These are phyloP conservation scores for Elaeagnus macrophylla DNA, from an alignment of 306 rosid genomes.

Conservation along the genomic window DNA sequence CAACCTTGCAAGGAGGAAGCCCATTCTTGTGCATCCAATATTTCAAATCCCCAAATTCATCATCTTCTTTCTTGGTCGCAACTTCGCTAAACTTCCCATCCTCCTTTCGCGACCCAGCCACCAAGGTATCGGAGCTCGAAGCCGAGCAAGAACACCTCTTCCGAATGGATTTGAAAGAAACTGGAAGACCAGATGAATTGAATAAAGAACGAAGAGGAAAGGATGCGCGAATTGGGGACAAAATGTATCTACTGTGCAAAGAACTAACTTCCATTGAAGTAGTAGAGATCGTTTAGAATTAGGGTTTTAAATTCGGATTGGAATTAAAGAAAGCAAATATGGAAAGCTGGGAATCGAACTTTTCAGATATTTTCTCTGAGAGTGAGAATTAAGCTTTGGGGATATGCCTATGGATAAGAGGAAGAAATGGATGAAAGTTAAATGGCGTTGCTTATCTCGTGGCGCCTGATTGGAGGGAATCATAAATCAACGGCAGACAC, in stretches of 20 bases:
- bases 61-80: conserved; percentile 35
- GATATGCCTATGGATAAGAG: no score
- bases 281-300: conserved; percentile 1
- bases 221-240: conserved; percentile 30
- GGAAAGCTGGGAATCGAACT: not conserved
- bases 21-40: conserved; percentile 88
- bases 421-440: no score
- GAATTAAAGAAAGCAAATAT: conserved; percentile 9
- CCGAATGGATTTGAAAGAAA: conserved; percentile 20
- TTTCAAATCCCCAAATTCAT: conserved; percentile 50
- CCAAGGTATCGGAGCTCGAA: conserved; percentile 62
- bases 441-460: no score
- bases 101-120: conserved; percentile 41
- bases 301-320: conserved; percentile 15
- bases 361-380: no score
- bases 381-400: no score
- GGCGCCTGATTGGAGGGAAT: no score
- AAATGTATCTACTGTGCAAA: conserved; percentile 31
- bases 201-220: conserved; percentile 28
- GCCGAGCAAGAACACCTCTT: conserved; percentile 37
- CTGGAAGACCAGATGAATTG: conserved; percentile 20
- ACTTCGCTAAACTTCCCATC: conserved; percentile 26
- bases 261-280: conserved; percentile 47
- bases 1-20: conserved; percentile 81
- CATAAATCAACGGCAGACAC: no score